phyloP scores from a whole-genome alignment of 2,329 filamentous ascomycete genomes.

The Podosphaera xanthii region DNA sequence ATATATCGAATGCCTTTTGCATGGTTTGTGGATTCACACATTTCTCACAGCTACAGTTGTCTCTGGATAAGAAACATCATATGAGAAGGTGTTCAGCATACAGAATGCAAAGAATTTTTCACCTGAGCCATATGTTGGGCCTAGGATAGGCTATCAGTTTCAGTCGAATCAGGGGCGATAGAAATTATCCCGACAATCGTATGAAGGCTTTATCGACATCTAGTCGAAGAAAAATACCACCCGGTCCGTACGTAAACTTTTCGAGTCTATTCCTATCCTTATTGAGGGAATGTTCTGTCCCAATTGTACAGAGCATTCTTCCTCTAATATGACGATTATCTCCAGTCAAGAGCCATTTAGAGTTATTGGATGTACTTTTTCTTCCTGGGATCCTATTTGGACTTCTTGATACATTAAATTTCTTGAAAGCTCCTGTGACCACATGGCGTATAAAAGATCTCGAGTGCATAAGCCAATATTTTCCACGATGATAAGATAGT shows the following conservation, averaged over 20 bases:
- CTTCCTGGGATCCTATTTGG: no score
- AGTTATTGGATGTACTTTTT: no score
- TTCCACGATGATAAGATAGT: no score
- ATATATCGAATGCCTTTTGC: constrained; percentile 46
- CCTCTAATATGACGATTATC: no score
- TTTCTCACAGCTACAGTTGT: constrained; percentile 45
- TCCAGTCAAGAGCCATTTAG: no score
- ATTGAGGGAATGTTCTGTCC: not conserved
- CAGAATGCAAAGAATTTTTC: not conserved
- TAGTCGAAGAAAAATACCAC: not conserved
- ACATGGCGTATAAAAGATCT: no score
- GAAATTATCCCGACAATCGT: not conserved
- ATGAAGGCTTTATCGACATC: not conserved
- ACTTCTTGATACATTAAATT: no score
- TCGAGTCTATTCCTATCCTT: not conserved
- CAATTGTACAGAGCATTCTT: no score
- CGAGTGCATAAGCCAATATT: no score
- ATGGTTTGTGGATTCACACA: constrained; percentile 49
- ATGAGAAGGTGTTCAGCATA: not conserved
- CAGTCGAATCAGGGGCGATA: not conserved
- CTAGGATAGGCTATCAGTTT: not conserved
- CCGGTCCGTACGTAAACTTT: not conserved
- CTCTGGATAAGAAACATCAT: constrained; percentile 19
- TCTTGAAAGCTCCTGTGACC: no score
- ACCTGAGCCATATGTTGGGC: not conserved